Evolutionary conservation across 2,329 filamentous ascomycete species (phyloP), one percentile per base, ranked within the genome.

Genomic region (Claviceps purpurea): DNA sequence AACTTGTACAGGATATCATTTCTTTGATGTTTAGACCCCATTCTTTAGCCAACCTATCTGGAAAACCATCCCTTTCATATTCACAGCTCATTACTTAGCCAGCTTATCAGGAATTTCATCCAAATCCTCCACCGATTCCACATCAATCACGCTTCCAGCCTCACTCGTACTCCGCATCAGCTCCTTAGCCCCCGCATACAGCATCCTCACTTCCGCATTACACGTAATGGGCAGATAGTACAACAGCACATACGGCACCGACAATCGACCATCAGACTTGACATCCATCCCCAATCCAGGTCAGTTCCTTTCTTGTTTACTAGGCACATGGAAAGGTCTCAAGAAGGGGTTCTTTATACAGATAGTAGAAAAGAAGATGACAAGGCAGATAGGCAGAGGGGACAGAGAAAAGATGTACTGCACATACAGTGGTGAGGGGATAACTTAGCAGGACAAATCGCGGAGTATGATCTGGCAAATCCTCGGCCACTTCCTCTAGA

Each of bases 121-220:
- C 59, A 97, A 65, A 51, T 96, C 91, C 51, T 95, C 89, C 3
- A 79, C 77, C 20, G 79, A 82, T 59, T 87, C 81, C 48, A 97
- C 81, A 68, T 97, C 91, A 56, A 98, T 79, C 26, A 97, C 84
- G 59, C 80, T 81, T 51, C 85, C 84, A n/a, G 89, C 90, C 71
- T 96, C 89, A 54, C 87, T 87, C 51, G 88, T 94, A 64, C 88
- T 95, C 57, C 90, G 82, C 85, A 97, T 89, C 67, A 97, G 70
- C 72, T 98, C 93, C 70, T 96, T 95, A 44, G 93, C 93, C 41
- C 90, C 87, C 34, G 93, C 93, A 67, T 97, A 98, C 65, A 93
- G 73, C 93, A 97, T 97, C 59, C 88, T 82, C 64, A 86, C 74
- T 64, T 90, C 87, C 59, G 78, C 81, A 66, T 95, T 96, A 71